Conservation (phyloP, 441 rosid genomes). For the Gossypium trilobum region DNA sequence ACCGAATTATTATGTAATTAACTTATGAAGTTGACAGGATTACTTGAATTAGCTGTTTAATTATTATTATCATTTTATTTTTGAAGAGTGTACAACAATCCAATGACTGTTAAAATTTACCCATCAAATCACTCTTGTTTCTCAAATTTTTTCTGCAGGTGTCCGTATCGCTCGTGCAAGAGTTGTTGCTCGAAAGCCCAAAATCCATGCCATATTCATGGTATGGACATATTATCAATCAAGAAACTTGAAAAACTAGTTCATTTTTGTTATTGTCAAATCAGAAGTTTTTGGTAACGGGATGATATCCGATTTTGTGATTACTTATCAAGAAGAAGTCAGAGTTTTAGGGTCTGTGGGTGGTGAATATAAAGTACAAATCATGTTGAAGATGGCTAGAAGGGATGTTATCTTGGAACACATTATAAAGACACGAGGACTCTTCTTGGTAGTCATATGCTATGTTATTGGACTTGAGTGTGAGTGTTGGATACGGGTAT, state of each 20-base stretch:
- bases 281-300: not conserved
- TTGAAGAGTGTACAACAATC: not conserved
- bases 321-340: not conserved
- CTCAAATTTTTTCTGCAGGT: constrained; percentile 43
- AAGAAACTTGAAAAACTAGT: not conserved
- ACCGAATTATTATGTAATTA: not conserved
- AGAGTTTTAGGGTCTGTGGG: not conserved
- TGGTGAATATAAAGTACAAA: not conserved
- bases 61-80: not conserved
- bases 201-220: constrained; percentile 87
- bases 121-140: constrained; percentile 3
- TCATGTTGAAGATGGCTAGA: not conserved
- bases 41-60: not conserved
- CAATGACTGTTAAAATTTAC: not conserved
- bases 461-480: not conserved
- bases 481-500: not conserved
- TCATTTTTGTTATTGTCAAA: not conserved
- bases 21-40: not conserved
- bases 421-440: not conserved
- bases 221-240: constrained; percentile 27
- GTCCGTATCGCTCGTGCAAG: constrained; percentile 89
- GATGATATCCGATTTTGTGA: not conserved
- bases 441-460: not conserved
- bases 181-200: constrained; percentile 86
- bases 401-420: not conserved